Evolutionary conservation across 805 yeast genomes (phyloP), one percentile per base, ranked within the genome.

Genomic region (Schwanniomyces sp.): DNA sequence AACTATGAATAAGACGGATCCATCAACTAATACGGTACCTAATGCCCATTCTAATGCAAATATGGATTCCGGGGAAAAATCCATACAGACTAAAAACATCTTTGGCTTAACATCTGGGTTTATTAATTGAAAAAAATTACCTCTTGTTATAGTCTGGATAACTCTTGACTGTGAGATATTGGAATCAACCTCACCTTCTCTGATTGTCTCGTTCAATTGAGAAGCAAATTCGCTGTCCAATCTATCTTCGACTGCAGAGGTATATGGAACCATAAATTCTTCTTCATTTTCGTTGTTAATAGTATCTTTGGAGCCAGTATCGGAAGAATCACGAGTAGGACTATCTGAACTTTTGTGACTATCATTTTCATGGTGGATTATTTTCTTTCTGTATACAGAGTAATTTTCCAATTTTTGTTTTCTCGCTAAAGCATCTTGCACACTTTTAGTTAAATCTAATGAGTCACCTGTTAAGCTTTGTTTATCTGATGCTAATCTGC

Each of bases 21-120:
- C 94, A 58, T 88, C 91, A 18, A 84, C 86, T 41, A 91, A 74
- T 0, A 90, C 85, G 0, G 96, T 81, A 2, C 97, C 97, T 55
- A 91, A 75, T 38, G 91, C 81, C 87, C 96, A 91, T 58, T 89
- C 94, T 18, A 91, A 72, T 0, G 97, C 94, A 64, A 86, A 87
- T 34, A 77, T 75, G 2, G 96, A 85, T 61, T 90, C 97, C 0
- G 89, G 86, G 3, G 92, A 83, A 52, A 86, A 78, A 62, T 91
- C 97, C 71, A 86, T 80, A 58, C 94, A 89, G 17, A 90, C 77
- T 41, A 91, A 67, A 63, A 84, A 89, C 60, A 88, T 79, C 55
- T 82, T 81, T 36, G 78, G 78, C 50, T 73, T 74, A 43, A 68
- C 61, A 47, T 63, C 63, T 14, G 76, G 75, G 53, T 70, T 70